Base-by-base conservation (phyloP, 1,284 basidiomycete genomes). In the Fomitopsis betulina region DNA sequence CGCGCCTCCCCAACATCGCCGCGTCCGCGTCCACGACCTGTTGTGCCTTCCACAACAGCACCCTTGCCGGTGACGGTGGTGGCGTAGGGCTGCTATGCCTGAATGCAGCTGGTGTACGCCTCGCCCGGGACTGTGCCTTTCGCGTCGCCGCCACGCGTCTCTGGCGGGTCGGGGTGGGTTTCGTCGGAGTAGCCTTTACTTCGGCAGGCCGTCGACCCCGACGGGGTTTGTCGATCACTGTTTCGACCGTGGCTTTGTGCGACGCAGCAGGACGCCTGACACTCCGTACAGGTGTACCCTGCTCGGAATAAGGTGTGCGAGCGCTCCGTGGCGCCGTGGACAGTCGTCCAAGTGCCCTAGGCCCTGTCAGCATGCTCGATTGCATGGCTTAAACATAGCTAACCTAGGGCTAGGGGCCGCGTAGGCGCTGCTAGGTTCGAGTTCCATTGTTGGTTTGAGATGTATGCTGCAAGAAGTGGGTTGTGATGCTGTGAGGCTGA, bases 11-110 rank as follows among this genome's bases (percentile, higher is more conserved):
- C 42, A 56, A 58, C 58, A 58, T 53, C 38, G 56, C 63, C 33
- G 62, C 52, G 32, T 59, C 60, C 15, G 49, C 58, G 40, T 60
- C 63, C 19, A 62, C 65, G n/a, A 59, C 49, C 45, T 55, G 59
- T 52, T 61, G 62, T 25, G 67, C 65, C 25, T 63, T 63, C 55
- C 60, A 60, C 21, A 67, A 39, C 25, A 66, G 56, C 55, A 65
- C 64, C 59, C 62, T 53, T 32, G 63, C 64, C 45, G 60, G 65
- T 32, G 63, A 67, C 53, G 60, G 53, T 38, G 61, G 57, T 39
- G 65, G 63, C 62, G 50, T 45, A 37, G 61, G 54, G 10, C 51
- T 49, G 43, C 59, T 55, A 55, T 56, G 45, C 54, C 47, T 56
- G 47, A 56, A 32, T 47, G 51, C 54, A 37, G 54, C 58, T 60